phyloP scores from a whole-genome alignment of 2,329 filamentous ascomycete genomes.

The Calonectria pseudoreteaudii region DNA sequence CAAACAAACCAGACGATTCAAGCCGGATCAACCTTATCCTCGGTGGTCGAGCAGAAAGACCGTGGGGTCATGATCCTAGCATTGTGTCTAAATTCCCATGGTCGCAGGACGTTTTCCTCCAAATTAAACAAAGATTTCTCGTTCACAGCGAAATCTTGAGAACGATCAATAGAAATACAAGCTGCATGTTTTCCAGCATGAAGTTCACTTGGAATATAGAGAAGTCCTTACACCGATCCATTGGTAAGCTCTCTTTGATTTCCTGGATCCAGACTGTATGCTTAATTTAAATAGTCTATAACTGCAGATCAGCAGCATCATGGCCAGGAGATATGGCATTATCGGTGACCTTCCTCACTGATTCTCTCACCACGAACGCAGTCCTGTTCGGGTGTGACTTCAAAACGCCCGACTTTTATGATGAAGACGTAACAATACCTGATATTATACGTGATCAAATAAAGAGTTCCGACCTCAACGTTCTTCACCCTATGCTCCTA shows the following conservation, averaged over 20 bases:
- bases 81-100: constrained; percentile 10
- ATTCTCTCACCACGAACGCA: constrained; percentile 23
- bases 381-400: constrained; percentile 25
- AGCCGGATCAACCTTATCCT: not conserved
- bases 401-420: not conserved
- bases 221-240: not conserved
- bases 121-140: not conserved
- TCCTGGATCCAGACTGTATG: not conserved
- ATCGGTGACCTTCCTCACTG: constrained; percentile 24
- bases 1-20: not conserved
- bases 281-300: constrained; percentile 23
- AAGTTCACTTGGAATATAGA: not conserved
- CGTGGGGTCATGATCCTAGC: not conserved
- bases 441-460: constrained; percentile 13
- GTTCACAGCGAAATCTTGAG: constrained; percentile 20
- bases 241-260: not conserved
- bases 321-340: constrained; percentile 29
- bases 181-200: constrained; percentile 19
- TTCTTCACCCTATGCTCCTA: constrained; percentile 30
- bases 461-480: constrained; percentile 14
- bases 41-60: not conserved
- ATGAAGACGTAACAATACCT: not conserved
- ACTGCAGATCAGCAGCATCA: constrained; percentile 23
- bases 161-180: constrained; percentile 28
- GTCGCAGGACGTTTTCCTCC: not conserved